A percentile compares a stretch with the other conserved stretches of the same genome.
phyloP scores from a whole-genome alignment of 116 monocot genomes.

The Iris pallida region DNA sequence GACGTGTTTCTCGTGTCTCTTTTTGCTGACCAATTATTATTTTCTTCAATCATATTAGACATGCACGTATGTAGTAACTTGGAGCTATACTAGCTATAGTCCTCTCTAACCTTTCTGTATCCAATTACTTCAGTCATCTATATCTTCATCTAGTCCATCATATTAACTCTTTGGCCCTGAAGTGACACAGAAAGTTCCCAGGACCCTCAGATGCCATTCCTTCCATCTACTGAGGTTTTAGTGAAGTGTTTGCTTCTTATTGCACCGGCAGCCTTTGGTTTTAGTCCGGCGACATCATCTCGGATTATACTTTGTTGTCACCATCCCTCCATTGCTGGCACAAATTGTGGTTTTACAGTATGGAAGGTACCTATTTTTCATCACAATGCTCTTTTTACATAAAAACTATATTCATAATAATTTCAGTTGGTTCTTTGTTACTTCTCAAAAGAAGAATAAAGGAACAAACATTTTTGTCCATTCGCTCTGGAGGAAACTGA shows the following conservation, averaged over 20 bases:
- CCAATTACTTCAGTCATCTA: not conserved
- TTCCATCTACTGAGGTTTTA: conserved; percentile 67
- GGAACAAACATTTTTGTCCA: too few relatives aligned
- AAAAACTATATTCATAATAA: too few relatives aligned
- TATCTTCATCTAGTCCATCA: not conserved
- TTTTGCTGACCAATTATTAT: too few relatives aligned
- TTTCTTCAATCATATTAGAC: too few relatives aligned
- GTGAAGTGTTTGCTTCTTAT: conserved; percentile 79
- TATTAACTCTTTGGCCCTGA: conserved; percentile 7
- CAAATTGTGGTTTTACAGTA: conserved; percentile 26
- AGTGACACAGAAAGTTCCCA: conserved; percentile 61
- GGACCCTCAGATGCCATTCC: conserved; percentile 65
- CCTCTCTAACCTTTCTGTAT: not conserved
- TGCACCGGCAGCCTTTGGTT: conserved; percentile 55
- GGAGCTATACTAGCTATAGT: too few relatives aligned
- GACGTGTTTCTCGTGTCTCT: too few relatives aligned
- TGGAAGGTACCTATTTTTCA: conserved; percentile 61
- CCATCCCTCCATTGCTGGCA: conserved; percentile 57
- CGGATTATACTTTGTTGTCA: conserved; percentile 71
- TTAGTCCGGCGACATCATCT: conserved; percentile 40
- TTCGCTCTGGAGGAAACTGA: too few relatives aligned
- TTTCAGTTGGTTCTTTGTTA: too few relatives aligned
- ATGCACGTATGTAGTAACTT: too few relatives aligned
- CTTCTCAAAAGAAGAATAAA: too few relatives aligned
- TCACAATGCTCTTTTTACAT: too few relatives aligned